Evolutionary conservation across 2,329 filamentous ascomycete genomes (phyloP).

Genomic region (Penicillium sp.): DNA sequence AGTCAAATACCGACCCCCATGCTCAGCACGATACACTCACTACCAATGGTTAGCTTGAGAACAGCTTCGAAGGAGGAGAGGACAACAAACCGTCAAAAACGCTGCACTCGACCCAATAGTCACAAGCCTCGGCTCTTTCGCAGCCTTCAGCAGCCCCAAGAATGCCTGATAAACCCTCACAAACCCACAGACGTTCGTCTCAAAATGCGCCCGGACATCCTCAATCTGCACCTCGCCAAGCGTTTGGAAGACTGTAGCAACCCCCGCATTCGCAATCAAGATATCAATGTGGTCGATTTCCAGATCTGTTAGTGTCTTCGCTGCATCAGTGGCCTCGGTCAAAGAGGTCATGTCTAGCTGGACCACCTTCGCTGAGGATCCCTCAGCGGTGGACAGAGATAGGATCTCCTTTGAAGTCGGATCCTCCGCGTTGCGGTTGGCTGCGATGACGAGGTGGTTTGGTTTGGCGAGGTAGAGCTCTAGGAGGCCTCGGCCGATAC

Average conservation of each 20-base stretch:
- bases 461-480: conserved; percentile 15
- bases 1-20: background rate
- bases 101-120: conserved; percentile 21
- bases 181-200: conserved; percentile 42
- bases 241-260: conserved; percentile 28
- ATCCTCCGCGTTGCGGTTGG: conserved; percentile 11
- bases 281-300: conserved; percentile 53
- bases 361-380: conserved; percentile 47
- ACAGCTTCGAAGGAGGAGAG: background rate
- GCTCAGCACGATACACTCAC: background rate
- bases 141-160: conserved; percentile 14
- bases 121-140: conserved; percentile 22
- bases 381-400: conserved; percentile 40
- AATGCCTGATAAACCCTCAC: conserved; percentile 23
- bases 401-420: conserved; percentile 5
- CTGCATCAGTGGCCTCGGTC: conserved; percentile 40
- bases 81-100: conserved; percentile 13
- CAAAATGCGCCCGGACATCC: conserved; percentile 34
- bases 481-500: conserved; percentile 18
- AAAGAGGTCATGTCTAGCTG: conserved; percentile 48
- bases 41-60: background rate
- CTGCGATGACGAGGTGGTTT: conserved; percentile 14
- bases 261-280: conserved; percentile 60
- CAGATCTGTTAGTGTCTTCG: conserved; percentile 32
- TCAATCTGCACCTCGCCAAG: conserved; percentile 22